Base-by-base conservation (phyloP, 163 green algal genomes). In the Scenedesmus sp. region DNA sequence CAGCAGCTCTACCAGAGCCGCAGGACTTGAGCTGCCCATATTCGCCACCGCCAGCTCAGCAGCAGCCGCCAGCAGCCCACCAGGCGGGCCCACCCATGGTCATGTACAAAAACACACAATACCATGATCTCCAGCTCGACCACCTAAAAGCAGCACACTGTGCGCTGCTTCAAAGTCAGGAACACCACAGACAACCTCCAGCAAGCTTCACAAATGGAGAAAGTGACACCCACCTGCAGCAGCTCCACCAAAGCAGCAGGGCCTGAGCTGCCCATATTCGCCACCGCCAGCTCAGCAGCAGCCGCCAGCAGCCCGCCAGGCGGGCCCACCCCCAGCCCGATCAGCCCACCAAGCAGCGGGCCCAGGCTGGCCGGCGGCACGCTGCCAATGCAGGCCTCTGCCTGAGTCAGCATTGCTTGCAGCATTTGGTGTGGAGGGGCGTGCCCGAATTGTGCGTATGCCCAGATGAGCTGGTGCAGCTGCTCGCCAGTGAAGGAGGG, bases 361-460 rank as follows among this genome's bases (percentile, higher is more conserved):
- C 70, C 70, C 20, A 79, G 13, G 6, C 70, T 79, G 23, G 70
- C 23, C 23, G 70, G 70, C 12, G 70, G 70, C 70, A 79, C 12
- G 23, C 70, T 79, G 23, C 70, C 70, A 52, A 79, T 79, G 70
- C 81, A 60, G 4, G 90, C 67, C 20, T 85, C 59, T 20, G 90
- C 64, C 7, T 85, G 84, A 8, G 55, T 7, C 56, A 90, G 20
- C 46, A 93, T 56, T 56, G 84, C 84, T 9, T 81, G 23, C 7
- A 93, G 83, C 57, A 90, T 54, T 18, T 34, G 18, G 4, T 56
- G 26, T 20, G 84, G 59, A 1, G 70, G 90, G 3, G 83, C 4
- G 59, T 90, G 84, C 70, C 90, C 90, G 60, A 93, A 93, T 46
- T 90, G 83, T 15, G 90, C 83, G 26, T 74, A 90, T 0, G 90